These are phyloP conservation scores for Diaporthe destruens DNA, from an alignment of 2,329 filamentous ascomycete genomes.

Conservation along the genomic window DNA sequence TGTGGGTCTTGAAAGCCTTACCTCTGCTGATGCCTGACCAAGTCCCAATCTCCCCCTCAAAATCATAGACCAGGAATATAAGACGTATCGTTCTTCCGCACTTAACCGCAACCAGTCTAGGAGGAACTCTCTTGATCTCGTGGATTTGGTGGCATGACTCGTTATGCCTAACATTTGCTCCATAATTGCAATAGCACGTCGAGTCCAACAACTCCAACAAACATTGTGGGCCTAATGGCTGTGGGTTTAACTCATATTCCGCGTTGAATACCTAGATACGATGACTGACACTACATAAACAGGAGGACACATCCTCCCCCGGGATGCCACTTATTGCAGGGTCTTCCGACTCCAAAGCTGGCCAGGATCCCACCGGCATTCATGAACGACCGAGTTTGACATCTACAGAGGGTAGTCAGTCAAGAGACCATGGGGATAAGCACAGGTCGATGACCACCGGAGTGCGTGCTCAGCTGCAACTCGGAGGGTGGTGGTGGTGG, in stretches of 20 bases:
- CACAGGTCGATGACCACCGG: background rate
- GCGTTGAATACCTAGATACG: background rate
- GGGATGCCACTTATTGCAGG: slow-evolving; percentile 5
- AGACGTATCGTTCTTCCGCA: too few relatives aligned
- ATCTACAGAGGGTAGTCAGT: background rate
- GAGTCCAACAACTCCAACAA: too few relatives aligned
- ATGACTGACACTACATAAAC: background rate
- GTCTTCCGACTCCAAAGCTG: background rate
- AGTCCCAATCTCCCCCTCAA: background rate
- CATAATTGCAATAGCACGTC: background rate
- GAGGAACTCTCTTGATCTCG: background rate
- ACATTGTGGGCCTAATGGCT: background rate
- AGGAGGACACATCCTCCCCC: background rate
- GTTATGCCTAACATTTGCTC: background rate
- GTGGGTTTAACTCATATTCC: background rate
- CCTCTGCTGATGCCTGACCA: background rate
- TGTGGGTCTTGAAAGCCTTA: background rate
- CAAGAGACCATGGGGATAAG: background rate
- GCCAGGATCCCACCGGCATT: background rate
- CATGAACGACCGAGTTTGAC: background rate
- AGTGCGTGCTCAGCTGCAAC: background rate
- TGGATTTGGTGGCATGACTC: too few relatives aligned
- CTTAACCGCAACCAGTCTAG: background rate
- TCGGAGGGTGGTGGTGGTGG: slow-evolving; percentile 25
- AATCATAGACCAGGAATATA: background rate